Percentiles rank a stretch among this genome's conserved stretches.
These are phyloP conservation scores for Colletotrichum tamarilloi DNA, from an alignment of 2,329 filamentous ascomycete genomes.

Conservation along the genomic window DNA sequence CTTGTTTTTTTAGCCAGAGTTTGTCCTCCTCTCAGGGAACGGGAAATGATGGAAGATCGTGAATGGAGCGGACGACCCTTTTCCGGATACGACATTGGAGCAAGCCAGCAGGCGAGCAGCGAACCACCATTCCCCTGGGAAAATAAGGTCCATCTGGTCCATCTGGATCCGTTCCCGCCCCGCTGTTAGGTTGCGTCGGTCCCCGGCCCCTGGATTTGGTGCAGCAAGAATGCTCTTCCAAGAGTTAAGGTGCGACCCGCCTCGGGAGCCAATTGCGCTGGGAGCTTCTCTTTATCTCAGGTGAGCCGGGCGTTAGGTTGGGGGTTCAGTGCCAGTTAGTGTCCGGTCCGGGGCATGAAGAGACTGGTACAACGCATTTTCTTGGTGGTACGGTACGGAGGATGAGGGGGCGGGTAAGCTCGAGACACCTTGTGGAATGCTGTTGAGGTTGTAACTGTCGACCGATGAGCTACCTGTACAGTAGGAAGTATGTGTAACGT, in stretches of 20 bases:
- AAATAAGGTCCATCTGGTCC: constrained; percentile 15
- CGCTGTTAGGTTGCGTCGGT: constrained; percentile 18
- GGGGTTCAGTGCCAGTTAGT: not conserved
- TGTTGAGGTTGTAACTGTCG: not conserved
- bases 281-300: not conserved
- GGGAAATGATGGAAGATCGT: not conserved
- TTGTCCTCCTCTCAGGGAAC: not conserved
- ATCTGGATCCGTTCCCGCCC: constrained; percentile 14
- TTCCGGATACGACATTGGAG: constrained; percentile 1
- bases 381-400: no score
- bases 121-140: constrained; percentile 10
- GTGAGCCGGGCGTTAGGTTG: not conserved
- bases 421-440: constrained; percentile 3
- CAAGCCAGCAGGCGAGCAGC: not conserved
- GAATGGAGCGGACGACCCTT: not conserved
- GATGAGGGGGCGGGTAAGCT: not conserved
- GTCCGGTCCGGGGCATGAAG: not conserved
- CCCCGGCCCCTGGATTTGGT: constrained; percentile 6
- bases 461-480: not conserved
- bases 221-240: not conserved
- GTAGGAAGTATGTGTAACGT: not conserved
- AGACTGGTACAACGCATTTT: not conserved
- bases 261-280: not conserved
- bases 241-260: constrained; percentile 11
- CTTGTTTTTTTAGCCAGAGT: not conserved